A percentile compares a stretch with the other conserved stretches of the same genome.
These are phyloP conservation scores for Rubroshorea leprosula DNA, from an alignment of 345 rosid species.

Conservation along the genomic window DNA sequence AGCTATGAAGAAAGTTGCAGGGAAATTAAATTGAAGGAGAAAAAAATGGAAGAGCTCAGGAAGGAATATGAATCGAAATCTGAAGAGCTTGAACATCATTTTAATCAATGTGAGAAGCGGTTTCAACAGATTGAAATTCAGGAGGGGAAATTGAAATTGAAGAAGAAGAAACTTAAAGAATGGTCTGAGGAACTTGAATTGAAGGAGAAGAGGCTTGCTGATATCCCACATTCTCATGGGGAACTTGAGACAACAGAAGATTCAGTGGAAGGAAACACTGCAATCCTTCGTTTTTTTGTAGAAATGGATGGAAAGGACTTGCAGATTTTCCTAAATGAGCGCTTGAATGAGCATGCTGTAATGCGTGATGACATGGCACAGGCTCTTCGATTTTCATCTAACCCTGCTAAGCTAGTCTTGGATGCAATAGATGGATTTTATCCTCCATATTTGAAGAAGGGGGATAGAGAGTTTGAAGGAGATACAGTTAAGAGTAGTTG, in stretches of 20 bases:
- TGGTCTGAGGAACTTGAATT: constrained; percentile 10
- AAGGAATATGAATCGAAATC: neutral
- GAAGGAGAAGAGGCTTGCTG: constrained; percentile 5
- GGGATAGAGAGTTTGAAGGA: constrained; percentile 10
- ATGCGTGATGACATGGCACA: constrained; percentile 9
- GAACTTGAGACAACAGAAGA: constrained; percentile 1
- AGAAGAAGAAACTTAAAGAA: constrained; percentile 13
- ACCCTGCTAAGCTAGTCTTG: constrained; percentile 29
- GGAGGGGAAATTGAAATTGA: constrained; percentile 19
- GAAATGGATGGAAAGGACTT: constrained; percentile 16
- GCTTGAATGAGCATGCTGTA: constrained; percentile 10
- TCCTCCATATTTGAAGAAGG: constrained; percentile 13
- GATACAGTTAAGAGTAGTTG: constrained; percentile 1
- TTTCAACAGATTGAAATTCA: constrained; percentile 1
- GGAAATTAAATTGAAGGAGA: constrained; percentile 13
- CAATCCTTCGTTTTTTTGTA: neutral
- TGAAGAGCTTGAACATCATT: neutral
- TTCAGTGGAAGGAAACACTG: neutral
- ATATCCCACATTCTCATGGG: neutral
- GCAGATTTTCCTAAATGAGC: constrained; percentile 23
- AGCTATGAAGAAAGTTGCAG: constrained; percentile 4
- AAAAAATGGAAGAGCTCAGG: constrained; percentile 15
- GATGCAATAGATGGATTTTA: constrained; percentile 28
- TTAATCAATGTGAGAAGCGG: constrained; percentile 1
- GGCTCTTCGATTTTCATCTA: constrained; percentile 21